phyloP scores from a whole-genome alignment of 2,329 filamentous ascomycete species.

The Orbilia javanica region DNA sequence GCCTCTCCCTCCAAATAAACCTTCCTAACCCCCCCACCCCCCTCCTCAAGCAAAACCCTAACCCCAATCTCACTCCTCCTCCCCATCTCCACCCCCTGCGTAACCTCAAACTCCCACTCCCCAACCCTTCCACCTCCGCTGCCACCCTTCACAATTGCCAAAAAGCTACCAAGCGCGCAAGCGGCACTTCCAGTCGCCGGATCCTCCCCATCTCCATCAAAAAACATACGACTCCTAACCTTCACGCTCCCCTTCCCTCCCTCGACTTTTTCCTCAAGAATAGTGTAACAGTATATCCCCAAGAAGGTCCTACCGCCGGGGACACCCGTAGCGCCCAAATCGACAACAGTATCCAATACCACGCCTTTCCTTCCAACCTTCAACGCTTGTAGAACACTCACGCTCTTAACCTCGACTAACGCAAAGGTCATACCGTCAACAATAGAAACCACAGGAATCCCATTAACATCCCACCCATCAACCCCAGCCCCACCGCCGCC shows the following conservation, averaged over 20 bases:
- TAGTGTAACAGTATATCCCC: slow-evolving; percentile 73
- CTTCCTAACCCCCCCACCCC: slow-evolving; percentile 40
- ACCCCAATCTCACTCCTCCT: slow-evolving; percentile 70
- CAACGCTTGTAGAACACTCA: slow-evolving; percentile 71
- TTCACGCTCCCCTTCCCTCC: slow-evolving; percentile 61
- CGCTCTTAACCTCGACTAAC: slow-evolving; percentile 73
- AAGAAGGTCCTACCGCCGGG: slow-evolving; percentile 66
- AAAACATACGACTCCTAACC: slow-evolving; percentile 74
- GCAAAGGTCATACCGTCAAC: slow-evolving; percentile 81
- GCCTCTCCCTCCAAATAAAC: slow-evolving; percentile 58
- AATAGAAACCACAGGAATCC: slow-evolving; percentile 72
- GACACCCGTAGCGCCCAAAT: slow-evolving; percentile 9
- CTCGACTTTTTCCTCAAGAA: slow-evolving; percentile 62
- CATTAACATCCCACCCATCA: slow-evolving; percentile 8
- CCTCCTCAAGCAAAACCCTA: slow-evolving; percentile 63
- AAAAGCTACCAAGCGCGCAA: slow-evolving; percentile 71
- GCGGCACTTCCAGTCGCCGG: slow-evolving; percentile 75
- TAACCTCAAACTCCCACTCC: slow-evolving; percentile 69
- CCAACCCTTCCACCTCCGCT: slow-evolving; percentile 48
- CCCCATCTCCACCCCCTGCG: slow-evolving; percentile 78
- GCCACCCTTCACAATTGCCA: slow-evolving; percentile 67
- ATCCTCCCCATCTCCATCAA: slow-evolving; percentile 69
- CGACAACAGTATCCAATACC: slow-evolving; percentile 35
- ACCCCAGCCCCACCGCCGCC: no score
- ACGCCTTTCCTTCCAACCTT: slow-evolving; percentile 17